Percentiles rank a stretch among this genome's conserved stretches.
Evolutionary conservation across 495 filamentous ascomycete species (phyloP).

Genomic region (Diplogelasinospora grovesii): DNA sequence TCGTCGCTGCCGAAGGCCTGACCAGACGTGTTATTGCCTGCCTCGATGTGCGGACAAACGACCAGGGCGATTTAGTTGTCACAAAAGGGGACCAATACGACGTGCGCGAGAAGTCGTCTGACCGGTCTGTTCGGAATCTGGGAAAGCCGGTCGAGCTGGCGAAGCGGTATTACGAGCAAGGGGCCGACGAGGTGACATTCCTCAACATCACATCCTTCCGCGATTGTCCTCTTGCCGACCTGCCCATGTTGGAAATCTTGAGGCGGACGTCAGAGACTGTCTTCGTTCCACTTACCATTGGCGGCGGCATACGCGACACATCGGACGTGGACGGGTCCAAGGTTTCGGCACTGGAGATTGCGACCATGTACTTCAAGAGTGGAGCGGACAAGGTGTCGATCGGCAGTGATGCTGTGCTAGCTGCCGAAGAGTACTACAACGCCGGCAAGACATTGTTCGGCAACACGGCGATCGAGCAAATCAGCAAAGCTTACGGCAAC

Average conservation of each 20-base stretch:
- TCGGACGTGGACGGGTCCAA: constrained; percentile 83
- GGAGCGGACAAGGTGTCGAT: constrained; percentile 99
- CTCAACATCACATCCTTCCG: constrained; percentile 97
- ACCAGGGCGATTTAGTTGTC: constrained; percentile 89
- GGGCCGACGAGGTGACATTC: constrained; percentile 94
- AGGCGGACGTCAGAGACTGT: constrained; percentile 81
- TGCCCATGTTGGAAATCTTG: constrained; percentile 93
- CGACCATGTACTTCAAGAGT: constrained; percentile 94
- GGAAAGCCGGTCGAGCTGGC: constrained; percentile 97
- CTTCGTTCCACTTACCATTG: constrained; percentile 95
- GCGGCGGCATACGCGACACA: constrained; percentile 88
- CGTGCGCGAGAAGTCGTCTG: constrained; percentile 84
- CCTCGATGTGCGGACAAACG: constrained; percentile 93
- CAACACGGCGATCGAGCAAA: constrained; percentile 87
- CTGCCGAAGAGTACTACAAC: constrained; percentile 81
- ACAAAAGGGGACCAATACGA: constrained; percentile 99
- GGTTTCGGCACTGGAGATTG: constrained; percentile 82
- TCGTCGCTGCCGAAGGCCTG: constrained; percentile 51
- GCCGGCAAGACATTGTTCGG: constrained; percentile 61
- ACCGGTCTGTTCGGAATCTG: constrained; percentile 78
- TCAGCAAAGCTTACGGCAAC: constrained; percentile 88
- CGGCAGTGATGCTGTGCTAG: constrained; percentile 86
- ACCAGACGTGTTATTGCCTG: constrained; percentile 91
- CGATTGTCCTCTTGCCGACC: constrained; percentile 83
- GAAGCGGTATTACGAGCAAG: constrained; percentile 88